Conservation (phyloP, 139 green algal species). For the Chlamydomonas eustigma region DNA sequence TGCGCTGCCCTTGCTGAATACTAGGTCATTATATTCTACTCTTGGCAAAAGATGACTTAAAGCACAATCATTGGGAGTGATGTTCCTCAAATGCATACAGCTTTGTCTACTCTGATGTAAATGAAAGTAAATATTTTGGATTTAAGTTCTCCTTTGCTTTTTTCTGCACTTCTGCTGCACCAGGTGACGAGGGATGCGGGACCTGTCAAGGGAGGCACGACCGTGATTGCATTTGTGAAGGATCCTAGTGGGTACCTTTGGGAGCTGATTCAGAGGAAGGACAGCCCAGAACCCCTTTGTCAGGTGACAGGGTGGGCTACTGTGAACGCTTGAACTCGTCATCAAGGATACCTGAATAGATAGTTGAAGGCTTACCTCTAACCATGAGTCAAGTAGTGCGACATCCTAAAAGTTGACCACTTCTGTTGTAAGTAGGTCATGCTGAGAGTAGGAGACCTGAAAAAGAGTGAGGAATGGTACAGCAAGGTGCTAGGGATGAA, state of each 20-base stretch:
- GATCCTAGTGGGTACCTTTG: constrained; percentile 87
- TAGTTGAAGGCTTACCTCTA: not conserved
- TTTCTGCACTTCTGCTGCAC: too few species aligned
- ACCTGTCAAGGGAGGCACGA: constrained; percentile 86
- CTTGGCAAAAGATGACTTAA: too few species aligned
- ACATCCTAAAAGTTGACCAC: too few species aligned
- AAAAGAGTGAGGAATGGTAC: constrained; percentile 82
- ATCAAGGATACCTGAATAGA: not conserved
- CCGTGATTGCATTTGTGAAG: constrained; percentile 85
- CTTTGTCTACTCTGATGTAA: too few species aligned
- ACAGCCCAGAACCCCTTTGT: constrained; percentile 67
- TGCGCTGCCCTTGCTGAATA: too few species aligned
- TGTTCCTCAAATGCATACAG: too few species aligned
- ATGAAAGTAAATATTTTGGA: too few species aligned
- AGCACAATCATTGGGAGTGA: too few species aligned
- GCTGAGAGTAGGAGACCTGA: constrained; percentile 82
- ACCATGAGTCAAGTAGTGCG: too few species aligned
- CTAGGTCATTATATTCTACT: too few species aligned
- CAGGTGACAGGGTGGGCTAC: constrained; percentile 29
- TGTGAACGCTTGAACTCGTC: not conserved
- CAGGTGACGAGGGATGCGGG: constrained; percentile 74
- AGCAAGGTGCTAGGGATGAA: constrained; percentile 72
- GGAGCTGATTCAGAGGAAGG: constrained; percentile 71
- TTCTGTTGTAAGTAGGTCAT: too few species aligned
- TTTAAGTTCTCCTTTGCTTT: too few species aligned